phyloP scores from a whole-genome alignment of 495 filamentous ascomycete genomes.

The Talaromyces thailandensis region DNA sequence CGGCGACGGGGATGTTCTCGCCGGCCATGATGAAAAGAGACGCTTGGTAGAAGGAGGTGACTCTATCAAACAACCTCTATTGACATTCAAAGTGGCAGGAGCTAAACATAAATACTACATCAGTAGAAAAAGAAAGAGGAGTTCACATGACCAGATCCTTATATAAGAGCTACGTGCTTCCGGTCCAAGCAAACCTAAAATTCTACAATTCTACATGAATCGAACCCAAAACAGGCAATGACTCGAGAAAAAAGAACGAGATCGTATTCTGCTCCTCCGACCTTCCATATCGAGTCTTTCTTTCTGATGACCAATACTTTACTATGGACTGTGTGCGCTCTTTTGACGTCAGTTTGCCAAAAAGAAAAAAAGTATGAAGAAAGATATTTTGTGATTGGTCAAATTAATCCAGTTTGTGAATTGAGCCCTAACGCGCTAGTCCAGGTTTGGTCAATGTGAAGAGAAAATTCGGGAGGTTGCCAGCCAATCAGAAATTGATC shows the following conservation, averaged over 20 bases:
- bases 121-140: neutral
- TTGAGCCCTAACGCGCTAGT: neutral
- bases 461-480: neutral
- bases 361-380: neutral
- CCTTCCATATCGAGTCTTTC: no score
- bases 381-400: neutral
- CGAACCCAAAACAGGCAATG: neutral
- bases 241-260: neutral
- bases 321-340: no score
- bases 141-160: neutral
- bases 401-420: neutral
- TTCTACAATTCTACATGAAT: neutral
- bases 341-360: neutral
- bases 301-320: no score
- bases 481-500: neutral
- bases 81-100: neutral
- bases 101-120: neutral
- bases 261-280: no score
- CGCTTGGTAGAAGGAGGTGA: neutral
- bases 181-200: neutral
- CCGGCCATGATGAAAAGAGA: conserved; percentile 14
- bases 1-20: conserved; percentile 33
- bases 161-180: neutral
- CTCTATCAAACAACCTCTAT: neutral
- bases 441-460: neutral